A percentile compares a stretch with the other conserved stretches of the same genome.
Conservation (phyloP, 495 filamentous ascomycete genomes). For the Talaromyces liani region DNA sequence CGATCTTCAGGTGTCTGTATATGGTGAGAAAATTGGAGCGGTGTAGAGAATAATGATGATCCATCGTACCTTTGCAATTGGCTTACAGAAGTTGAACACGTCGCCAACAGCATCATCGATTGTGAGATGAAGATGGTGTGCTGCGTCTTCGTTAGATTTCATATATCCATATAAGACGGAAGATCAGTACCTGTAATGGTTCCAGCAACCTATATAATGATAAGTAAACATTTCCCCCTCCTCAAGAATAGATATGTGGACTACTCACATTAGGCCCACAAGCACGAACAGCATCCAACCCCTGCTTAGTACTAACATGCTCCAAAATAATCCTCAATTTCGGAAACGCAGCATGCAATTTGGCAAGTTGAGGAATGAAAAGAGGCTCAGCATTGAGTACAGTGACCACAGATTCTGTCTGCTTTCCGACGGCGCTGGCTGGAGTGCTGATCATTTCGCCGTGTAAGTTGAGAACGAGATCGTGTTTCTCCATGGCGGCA, state of each 20-base stretch:
- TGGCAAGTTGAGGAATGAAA: constrained; percentile 70
- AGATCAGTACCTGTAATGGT: constrained; percentile 45
- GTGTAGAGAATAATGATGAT: no score
- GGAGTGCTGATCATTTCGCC: constrained; percentile 48
- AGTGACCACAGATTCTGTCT: constrained; percentile 37
- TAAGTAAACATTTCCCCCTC: no score
- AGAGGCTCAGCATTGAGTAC: constrained; percentile 72
- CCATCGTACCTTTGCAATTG: constrained; percentile 67
- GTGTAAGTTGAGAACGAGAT: constrained; percentile 58
- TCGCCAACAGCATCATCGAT: constrained; percentile 71
- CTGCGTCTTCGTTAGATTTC: constrained; percentile 22
- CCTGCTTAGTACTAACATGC: constrained; percentile 81
- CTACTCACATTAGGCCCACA: constrained; percentile 61
- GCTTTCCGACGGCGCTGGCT: constrained; percentile 15
- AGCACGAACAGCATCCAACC: constrained; percentile 64
- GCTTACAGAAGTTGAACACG: constrained; percentile 83
- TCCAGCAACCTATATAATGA: constrained; percentile 28
- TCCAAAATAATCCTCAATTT: constrained; percentile 67
- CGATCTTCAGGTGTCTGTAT: constrained; percentile 56
- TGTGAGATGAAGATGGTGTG: constrained; percentile 74
- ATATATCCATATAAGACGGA: not conserved
- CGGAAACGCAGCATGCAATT: constrained; percentile 69
- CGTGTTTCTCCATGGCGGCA: constrained; percentile 63
- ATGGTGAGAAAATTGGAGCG: no score
- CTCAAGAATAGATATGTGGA: not conserved